Percentiles rank a stretch among this genome's conserved stretches.
phyloP scores from a whole-genome alignment of 305 asterid species.

The Withania somnifera region DNA sequence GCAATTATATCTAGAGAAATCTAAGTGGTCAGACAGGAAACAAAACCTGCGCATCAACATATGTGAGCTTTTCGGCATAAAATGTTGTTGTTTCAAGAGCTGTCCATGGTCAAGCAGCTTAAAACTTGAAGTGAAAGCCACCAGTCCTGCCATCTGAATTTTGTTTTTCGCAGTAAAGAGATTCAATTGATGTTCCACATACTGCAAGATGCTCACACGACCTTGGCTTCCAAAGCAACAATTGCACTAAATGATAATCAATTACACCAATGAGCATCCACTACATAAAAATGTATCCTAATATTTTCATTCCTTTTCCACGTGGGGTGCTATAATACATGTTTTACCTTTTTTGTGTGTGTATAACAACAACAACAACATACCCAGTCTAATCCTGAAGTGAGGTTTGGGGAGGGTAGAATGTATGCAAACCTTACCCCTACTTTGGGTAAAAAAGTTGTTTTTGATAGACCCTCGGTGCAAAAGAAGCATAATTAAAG shows the following conservation, averaged over 20 bases:
- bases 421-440: not conserved
- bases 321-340: not conserved
- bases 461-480: not conserved
- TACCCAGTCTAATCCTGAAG: not conserved
- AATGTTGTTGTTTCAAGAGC: slow-evolving; percentile 16
- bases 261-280: not conserved
- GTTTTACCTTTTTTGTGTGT: not conserved
- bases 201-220: not conserved
- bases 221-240: slow-evolving; percentile 1
- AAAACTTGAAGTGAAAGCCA: slow-evolving; percentile 30
- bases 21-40: slow-evolving; percentile 5
- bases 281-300: not conserved
- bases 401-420: not conserved
- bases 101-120: slow-evolving; percentile 40
- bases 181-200: slow-evolving; percentile 10
- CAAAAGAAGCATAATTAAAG: too few relatives aligned
- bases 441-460: not conserved
- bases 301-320: not conserved
- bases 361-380: not conserved
- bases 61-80: slow-evolving; percentile 23
- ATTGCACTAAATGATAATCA: not conserved
- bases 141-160: slow-evolving; percentile 44
- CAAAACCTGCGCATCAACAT: slow-evolving; percentile 34
- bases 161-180: slow-evolving; percentile 18
- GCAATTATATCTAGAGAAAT: not conserved